phyloP scores from a whole-genome alignment of 805 yeast genomes.

The Saccharomyces kudriavzevii region DNA sequence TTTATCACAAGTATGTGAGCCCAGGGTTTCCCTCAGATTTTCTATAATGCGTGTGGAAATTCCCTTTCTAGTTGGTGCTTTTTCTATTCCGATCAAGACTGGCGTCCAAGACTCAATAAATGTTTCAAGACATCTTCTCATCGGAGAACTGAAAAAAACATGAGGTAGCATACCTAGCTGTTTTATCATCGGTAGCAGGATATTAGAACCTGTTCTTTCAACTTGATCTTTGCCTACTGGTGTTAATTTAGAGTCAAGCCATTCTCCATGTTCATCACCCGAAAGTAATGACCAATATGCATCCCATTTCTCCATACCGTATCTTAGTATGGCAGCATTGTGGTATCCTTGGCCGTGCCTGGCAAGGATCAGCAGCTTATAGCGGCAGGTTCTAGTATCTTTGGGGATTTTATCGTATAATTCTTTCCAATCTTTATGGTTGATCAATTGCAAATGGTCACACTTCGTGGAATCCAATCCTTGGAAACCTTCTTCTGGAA shows the following conservation, averaged over 20 bases:
- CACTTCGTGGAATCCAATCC: slow-evolving; percentile 11
- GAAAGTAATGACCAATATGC: slow-evolving; percentile 42
- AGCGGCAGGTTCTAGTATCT: slow-evolving; percentile 13
- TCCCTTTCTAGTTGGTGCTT: background rate
- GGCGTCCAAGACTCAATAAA: slow-evolving; percentile 49
- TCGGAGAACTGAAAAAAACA: slow-evolving; percentile 51
- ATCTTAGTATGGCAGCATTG: slow-evolving; percentile 45
- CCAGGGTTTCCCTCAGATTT: slow-evolving; percentile 52
- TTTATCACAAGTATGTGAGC: slow-evolving; percentile 53
- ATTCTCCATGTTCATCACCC: slow-evolving; percentile 47
- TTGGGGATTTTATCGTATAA: slow-evolving; percentile 16
- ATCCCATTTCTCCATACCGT: slow-evolving; percentile 54
- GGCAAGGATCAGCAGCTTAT: slow-evolving; percentile 21
- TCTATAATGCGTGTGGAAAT: slow-evolving; percentile 28
- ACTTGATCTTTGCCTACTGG: slow-evolving; percentile 51
- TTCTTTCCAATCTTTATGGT: slow-evolving; percentile 15
- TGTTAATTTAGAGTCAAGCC: slow-evolving; percentile 49
- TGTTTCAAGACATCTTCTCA: slow-evolving; percentile 57
- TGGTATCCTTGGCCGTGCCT: slow-evolving; percentile 70
- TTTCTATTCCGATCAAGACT: slow-evolving; percentile 33
- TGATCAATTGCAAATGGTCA: slow-evolving; percentile 13
- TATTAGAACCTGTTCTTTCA: slow-evolving; percentile 30
- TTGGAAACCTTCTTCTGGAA: slow-evolving; percentile 1
- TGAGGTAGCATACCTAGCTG: slow-evolving; percentile 51
- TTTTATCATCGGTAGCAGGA: slow-evolving; percentile 15